Evolutionary conservation across 2,329 filamentous ascomycete species (phyloP).

Genomic region (Aureobasidium uvarum): DNA sequence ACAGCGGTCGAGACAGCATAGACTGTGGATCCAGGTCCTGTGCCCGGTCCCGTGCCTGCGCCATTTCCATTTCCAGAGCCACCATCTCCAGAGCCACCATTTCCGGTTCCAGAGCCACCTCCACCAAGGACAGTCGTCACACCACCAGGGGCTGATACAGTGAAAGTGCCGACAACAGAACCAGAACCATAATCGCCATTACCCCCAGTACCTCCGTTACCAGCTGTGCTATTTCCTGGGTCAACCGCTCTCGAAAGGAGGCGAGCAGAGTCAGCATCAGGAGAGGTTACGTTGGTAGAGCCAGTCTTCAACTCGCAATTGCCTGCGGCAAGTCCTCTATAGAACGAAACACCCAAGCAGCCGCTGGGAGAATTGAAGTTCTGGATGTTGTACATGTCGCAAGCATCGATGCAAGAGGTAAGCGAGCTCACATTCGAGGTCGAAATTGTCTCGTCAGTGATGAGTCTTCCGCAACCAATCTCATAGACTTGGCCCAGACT

Average conservation of each 20-base stretch:
- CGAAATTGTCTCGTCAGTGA: conserved; percentile 31
- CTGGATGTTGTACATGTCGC: conserved; percentile 36
- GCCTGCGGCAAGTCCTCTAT: conserved; percentile 19
- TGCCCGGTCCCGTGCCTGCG: conserved; percentile 23
- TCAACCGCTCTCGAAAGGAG: conserved; percentile 29
- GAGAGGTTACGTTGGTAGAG: conserved; percentile 21
- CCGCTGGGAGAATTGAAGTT: conserved; percentile 31
- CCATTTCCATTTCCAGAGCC: conserved; percentile 29
- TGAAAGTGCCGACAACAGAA: conserved; percentile 26
- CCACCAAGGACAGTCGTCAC: not conserved
- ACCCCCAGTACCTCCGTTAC: conserved; percentile 23
- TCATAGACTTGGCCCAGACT: conserved; percentile 34
- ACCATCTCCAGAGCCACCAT: conserved; percentile 27
- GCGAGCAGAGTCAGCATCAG: conserved; percentile 29
- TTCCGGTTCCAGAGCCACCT: conserved; percentile 24
- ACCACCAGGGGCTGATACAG: not conserved
- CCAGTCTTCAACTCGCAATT: conserved; percentile 35
- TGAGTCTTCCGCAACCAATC: conserved; percentile 33
- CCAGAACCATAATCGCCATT: conserved; percentile 26
- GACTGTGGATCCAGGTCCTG: conserved; percentile 29
- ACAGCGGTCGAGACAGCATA: conserved; percentile 33
- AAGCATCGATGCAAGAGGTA: conserved; percentile 35
- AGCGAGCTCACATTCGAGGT: conserved; percentile 32
- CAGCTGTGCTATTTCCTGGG: conserved; percentile 28
- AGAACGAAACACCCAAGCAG: conserved; percentile 35